phyloP scores from a whole-genome alignment of 2,329 filamentous ascomycete genomes.

The Pseudohalonectria lignicola region DNA sequence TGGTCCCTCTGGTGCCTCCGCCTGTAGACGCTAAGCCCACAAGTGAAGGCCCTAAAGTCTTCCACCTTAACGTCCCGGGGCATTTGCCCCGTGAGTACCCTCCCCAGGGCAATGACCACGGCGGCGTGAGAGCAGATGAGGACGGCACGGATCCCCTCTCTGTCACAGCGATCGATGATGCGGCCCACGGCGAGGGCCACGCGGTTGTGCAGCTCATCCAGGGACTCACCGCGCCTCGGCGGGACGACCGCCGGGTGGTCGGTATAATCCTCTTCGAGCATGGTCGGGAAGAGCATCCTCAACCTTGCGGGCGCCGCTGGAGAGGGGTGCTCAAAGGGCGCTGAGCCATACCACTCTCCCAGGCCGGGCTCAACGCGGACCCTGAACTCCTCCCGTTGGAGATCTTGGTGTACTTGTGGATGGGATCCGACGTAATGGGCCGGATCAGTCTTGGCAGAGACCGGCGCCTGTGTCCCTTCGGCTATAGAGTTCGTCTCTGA shows the following conservation, averaged over 20 bases:
- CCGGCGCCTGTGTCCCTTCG: not conserved
- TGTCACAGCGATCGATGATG: constrained; percentile 64
- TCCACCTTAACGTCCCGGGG: constrained; percentile 59
- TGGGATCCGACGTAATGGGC: not conserved
- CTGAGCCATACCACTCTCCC: constrained; percentile 86
- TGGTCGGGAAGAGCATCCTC: constrained; percentile 54
- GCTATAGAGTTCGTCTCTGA: not conserved
- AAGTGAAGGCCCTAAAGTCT: constrained; percentile 80
- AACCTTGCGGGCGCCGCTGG: constrained; percentile 58
- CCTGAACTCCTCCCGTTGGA: not conserved
- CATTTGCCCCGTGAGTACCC: constrained; percentile 68
- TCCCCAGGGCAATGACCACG: constrained; percentile 74
- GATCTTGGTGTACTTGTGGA: not conserved
- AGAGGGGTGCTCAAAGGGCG: constrained; percentile 73
- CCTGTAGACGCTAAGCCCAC: constrained; percentile 59
- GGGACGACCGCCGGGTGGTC: constrained; percentile 61
- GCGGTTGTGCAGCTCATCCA: constrained; percentile 70
- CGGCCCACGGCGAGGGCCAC: constrained; percentile 57
- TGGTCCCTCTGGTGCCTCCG: too few relatives aligned
- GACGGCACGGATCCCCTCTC: constrained; percentile 56
- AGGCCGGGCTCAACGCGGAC: constrained; percentile 47
- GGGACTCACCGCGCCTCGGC: constrained; percentile 64
- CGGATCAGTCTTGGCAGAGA: not conserved
- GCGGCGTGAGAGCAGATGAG: constrained; percentile 87
- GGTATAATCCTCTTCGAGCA: constrained; percentile 42